Evolutionary conservation across 495 filamentous ascomycete species (phyloP).

Genomic region (Opeltia flavorubescens): DNA sequence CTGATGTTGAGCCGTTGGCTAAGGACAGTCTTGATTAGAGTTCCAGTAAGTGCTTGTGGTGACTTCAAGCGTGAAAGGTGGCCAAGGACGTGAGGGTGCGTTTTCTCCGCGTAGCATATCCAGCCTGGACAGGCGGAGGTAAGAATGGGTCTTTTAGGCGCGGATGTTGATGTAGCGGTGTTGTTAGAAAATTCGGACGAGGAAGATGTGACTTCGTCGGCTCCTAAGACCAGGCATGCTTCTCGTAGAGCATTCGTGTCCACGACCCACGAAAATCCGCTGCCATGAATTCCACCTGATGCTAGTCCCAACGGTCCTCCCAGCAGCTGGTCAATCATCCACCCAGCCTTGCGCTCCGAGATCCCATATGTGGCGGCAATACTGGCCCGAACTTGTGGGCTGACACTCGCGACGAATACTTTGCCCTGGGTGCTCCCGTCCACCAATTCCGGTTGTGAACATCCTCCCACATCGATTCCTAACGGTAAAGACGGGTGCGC

Average conservation of each 20-base stretch:
- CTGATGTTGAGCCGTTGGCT: conserved; percentile 53
- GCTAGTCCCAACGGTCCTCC: conserved; percentile 53
- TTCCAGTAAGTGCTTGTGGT: conserved; percentile 83
- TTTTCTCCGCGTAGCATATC: conserved; percentile 98
- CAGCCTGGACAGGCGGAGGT: conserved; percentile 91
- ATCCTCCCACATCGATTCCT: conserved; percentile 4
- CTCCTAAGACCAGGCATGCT: conserved; percentile 60
- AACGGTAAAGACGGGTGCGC: conserved; percentile 35
- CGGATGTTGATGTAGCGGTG: conserved; percentile 4
- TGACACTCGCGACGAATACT: conserved; percentile 81
- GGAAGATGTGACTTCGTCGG: conserved; percentile 56
- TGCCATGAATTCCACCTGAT: conserved; percentile 52
- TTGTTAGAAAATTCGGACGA: conserved; percentile 9
- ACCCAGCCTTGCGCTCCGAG: conserved; percentile 54
- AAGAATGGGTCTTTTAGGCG: conserved; percentile 58
- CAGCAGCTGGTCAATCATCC: conserved; percentile 74
- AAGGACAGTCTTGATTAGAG: conserved; percentile 71
- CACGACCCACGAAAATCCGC: conserved; percentile 72
- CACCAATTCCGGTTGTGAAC: conserved; percentile 16
- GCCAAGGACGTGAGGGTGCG: conserved; percentile 80
- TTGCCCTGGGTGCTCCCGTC: conserved; percentile 35
- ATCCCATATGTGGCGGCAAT: conserved; percentile 69
- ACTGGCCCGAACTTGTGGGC: conserved; percentile 76
- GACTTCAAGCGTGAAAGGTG: conserved; percentile 87
- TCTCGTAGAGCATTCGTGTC: conserved; percentile 74